Conservation (phyloP, 1,139 yeast species). For the Eremothecium coryli region DNA sequence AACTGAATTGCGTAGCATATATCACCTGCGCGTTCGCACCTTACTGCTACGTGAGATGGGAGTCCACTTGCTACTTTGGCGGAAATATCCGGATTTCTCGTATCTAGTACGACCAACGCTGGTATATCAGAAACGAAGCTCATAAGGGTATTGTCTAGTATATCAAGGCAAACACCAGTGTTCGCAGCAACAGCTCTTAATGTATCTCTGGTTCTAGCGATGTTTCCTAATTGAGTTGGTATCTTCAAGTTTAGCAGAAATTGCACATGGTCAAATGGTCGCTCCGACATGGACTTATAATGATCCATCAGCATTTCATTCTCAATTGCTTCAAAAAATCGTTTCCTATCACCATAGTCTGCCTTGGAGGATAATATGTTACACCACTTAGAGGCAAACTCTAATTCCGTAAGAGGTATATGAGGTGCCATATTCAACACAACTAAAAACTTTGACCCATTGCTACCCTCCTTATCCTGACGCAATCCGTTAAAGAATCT, state of each 20-base stretch:
- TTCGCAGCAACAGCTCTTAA: background rate
- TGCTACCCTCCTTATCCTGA: background rate
- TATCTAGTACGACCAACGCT: constrained; percentile 2
- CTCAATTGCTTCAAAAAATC: constrained; percentile 1
- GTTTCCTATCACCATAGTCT: constrained; percentile 1
- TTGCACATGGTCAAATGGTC: constrained; percentile 3
- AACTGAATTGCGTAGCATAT: background rate
- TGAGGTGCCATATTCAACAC: constrained; percentile 1
- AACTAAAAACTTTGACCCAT: background rate
- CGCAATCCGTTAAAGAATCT: constrained; percentile 4
- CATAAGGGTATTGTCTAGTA: constrained; percentile 3
- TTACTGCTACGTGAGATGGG: constrained; percentile 3
- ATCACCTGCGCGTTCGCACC: constrained; percentile 3
- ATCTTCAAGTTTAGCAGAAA: constrained; percentile 1
- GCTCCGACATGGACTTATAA: background rate
- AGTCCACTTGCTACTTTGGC: constrained; percentile 7
- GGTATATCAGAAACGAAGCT: constrained; percentile 4
- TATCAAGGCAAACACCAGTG: constrained; percentile 3
- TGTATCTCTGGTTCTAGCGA: constrained; percentile 2
- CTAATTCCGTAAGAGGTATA: background rate
- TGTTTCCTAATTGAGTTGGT: constrained; percentile 4
- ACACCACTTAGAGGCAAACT: background rate
- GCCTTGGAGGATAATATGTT: background rate
- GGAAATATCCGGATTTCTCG: constrained; percentile 3
- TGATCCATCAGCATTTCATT: constrained; percentile 1